Conservation (phyloP, 345 rosid genomes). For the Laguncularia racemosa region DNA sequence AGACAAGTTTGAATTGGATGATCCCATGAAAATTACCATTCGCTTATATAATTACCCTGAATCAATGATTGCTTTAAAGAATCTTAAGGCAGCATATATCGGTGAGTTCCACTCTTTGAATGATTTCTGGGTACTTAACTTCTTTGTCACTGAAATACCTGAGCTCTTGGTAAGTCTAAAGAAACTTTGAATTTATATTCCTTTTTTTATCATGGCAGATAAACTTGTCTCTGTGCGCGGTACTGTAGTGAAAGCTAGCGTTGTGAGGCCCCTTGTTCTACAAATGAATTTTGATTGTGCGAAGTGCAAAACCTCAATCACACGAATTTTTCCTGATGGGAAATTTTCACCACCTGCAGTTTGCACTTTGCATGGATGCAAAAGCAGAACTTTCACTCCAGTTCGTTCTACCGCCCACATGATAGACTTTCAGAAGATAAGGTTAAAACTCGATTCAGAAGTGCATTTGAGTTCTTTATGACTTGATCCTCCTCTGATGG, state of each 20-base stretch:
- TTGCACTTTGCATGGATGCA: constrained; percentile 78
- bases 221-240: constrained; percentile 92
- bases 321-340: constrained; percentile 72
- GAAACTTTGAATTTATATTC: not conserved
- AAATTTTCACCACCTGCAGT: constrained; percentile 74
- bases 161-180: not conserved
- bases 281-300: constrained; percentile 70
- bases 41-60: constrained; percentile 78
- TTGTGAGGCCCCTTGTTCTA: constrained; percentile 73
- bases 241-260: constrained; percentile 82
- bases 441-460: constrained; percentile 24
- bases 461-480: not conserved
- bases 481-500: not conserved
- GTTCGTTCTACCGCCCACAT: constrained; percentile 67
- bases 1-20: constrained; percentile 30
- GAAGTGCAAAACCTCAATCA: constrained; percentile 60
- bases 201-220: constrained; percentile 37
- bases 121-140: not conserved
- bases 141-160: not conserved
- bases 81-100: constrained; percentile 88
- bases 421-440: constrained; percentile 90
- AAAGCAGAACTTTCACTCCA: constrained; percentile 67
- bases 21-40: constrained; percentile 50
- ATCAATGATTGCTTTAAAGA: constrained; percentile 75
- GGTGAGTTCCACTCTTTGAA: constrained; percentile 35